Evolutionary conservation across 1,284 basidiomycete genomes (phyloP).

Genomic region (Apiotrichum sp.): DNA sequence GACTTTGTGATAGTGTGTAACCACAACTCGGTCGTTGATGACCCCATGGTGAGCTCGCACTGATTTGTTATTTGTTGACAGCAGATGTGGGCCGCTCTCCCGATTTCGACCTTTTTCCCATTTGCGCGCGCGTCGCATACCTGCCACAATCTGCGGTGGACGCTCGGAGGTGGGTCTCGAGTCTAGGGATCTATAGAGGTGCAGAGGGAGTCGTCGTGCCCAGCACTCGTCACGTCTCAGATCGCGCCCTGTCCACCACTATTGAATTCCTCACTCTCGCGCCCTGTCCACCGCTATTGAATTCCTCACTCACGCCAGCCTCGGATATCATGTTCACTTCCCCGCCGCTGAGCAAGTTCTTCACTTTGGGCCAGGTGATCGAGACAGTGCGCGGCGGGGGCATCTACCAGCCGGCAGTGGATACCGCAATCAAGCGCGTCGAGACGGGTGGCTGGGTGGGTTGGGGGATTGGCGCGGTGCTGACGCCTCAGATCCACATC

Average conservation of each 20-base stretch:
- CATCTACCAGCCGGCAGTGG: conserved; percentile 81
- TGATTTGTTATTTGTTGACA: conserved; percentile 47
- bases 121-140: conserved; percentile 33
- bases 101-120: conserved; percentile 56
- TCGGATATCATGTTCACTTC: conserved; percentile 96
- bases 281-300: conserved; percentile 57
- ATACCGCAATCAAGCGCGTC: conserved; percentile 70
- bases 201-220: neutral
- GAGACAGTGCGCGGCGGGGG: conserved; percentile 87
- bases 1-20: neutral
- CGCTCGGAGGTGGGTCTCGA: conserved; percentile 32
- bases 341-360: conserved; percentile 74
- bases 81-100: conserved; percentile 75
- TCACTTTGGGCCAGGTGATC: conserved; percentile 82
- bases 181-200: no score
- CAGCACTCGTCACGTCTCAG: neutral
- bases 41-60: conserved; percentile 34
- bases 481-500: conserved; percentile 65
- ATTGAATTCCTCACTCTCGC: no score
- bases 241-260: no score
- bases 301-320: conserved; percentile 59
- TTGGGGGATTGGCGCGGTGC: conserved; percentile 49
- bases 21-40: conserved; percentile 68
- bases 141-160: conserved; percentile 42
- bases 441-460: conserved; percentile 78